phyloP scores from a whole-genome alignment of 1,284 basidiomycete species.

The Cystobasidiaceae sp. region DNA sequence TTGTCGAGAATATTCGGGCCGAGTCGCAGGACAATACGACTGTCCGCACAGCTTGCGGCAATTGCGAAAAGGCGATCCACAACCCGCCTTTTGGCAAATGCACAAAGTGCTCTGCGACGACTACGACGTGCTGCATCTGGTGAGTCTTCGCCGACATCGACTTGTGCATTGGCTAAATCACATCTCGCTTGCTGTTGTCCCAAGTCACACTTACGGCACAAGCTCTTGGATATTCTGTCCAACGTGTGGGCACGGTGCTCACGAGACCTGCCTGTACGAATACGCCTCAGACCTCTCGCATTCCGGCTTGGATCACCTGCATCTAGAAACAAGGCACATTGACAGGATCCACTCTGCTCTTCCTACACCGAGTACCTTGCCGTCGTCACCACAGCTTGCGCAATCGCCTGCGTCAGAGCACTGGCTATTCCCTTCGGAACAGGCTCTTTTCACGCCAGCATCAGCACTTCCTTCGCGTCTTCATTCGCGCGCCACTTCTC shows the following conservation, averaged over 20 bases:
- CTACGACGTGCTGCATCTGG: constrained; percentile 24
- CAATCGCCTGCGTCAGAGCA: neutral
- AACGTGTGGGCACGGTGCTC: constrained; percentile 25
- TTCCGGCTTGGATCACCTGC: neutral
- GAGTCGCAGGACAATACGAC: constrained; percentile 27
- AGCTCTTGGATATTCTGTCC: constrained; percentile 15
- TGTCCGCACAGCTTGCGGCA: constrained; percentile 26
- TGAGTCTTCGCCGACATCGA: neutral
- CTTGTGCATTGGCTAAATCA: too few relatives aligned
- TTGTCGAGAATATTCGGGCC: neutral
- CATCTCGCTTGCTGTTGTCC: neutral
- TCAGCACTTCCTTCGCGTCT: constrained; percentile 13
- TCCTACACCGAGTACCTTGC: constrained; percentile 9
- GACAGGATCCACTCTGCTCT: neutral
- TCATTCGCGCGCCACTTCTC: constrained; percentile 20
- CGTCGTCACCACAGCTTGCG: constrained; percentile 13
- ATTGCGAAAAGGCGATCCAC: constrained; percentile 16
- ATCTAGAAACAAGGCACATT: too few relatives aligned
- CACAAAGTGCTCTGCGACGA: constrained; percentile 13
- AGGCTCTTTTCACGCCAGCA: constrained; percentile 25
- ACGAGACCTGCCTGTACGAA: constrained; percentile 24
- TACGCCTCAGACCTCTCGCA: constrained; percentile 25
- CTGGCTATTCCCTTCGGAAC: constrained; percentile 30
- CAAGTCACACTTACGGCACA: constrained; percentile 6
- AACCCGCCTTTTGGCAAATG: constrained; percentile 20